A percentile compares a stretch with the other conserved stretches of the same genome.
Evolutionary conservation across 495 filamentous ascomycete genomes (phyloP).

Genomic region (Aspergillus affinis): DNA sequence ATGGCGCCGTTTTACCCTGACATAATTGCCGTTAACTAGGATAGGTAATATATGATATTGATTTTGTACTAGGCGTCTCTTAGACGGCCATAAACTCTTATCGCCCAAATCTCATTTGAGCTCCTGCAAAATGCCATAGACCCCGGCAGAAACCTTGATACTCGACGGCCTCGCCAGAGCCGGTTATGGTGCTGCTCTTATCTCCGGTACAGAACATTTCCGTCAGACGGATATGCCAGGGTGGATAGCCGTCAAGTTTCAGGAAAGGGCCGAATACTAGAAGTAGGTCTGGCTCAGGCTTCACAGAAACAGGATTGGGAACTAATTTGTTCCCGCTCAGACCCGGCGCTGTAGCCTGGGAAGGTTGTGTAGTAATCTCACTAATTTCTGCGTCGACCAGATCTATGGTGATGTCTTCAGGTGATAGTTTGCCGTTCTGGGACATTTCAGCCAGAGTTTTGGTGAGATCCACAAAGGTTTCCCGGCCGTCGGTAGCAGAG

Average conservation of each 20-base stretch:
- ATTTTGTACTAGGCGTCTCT: no score
- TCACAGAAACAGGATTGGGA: conserved; percentile 16
- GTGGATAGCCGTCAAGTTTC: conserved; percentile 86
- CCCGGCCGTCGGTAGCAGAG: conserved; percentile 82
- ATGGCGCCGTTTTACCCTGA: no score
- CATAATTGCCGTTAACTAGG: no score
- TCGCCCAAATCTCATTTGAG: conserved; percentile 85
- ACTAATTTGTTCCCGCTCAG: conserved; percentile 1
- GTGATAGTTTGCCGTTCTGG: conserved; percentile 77
- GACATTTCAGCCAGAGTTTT: conserved; percentile 94
- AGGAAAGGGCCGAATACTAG: conserved; percentile 81
- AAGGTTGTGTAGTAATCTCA: conserved; percentile 50
- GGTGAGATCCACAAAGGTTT: conserved; percentile 92
- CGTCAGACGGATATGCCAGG: conserved; percentile 91
- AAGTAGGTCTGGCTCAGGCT: conserved; percentile 80
- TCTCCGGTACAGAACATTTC: conserved; percentile 76
- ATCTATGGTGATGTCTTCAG: conserved; percentile 77
- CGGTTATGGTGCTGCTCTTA: conserved; percentile 37
- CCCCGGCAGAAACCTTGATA: conserved; percentile 91
- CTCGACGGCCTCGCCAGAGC: conserved; percentile 62
- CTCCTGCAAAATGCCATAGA: conserved; percentile 79
- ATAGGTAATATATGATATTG: no score
- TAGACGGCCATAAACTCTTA: conserved; percentile 35
- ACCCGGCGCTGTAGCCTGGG: conserved; percentile 17
- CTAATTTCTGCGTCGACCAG: conserved; percentile 87